Base-by-base conservation (phyloP, 257 asterid species). In the Ligustrum vulgare region DNA sequence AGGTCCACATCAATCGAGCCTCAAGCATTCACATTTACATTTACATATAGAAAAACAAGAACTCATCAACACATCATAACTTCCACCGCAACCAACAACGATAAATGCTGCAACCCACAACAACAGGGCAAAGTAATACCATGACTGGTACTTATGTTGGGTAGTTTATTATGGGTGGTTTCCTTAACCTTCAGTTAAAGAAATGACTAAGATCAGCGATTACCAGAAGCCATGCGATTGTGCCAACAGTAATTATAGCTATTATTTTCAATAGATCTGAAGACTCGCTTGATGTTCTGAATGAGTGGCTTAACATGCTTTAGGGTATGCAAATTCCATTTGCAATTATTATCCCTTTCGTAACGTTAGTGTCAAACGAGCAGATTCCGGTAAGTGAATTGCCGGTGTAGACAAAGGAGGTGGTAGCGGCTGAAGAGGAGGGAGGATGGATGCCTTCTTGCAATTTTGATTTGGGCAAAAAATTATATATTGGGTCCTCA, bases 91-190 rank as follows among this genome's bases (percentile, higher is more conserved):
- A n/a, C n/a, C n/a, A n/a, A n/a, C n/a, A n/a, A n/a, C n/a, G n/a
- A n/a, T n/a, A n/a, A n/a, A n/a, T n/a, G n/a, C n/a, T n/a, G n/a
- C n/a, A n/a, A n/a, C n/a, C n/a, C n/a, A n/a, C n/a, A n/a, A n/a
- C 95, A 23, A 95, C 97, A 4, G 97, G 95, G 33, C 95, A 89
- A 81, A 91, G 95, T 70, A 89, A 93, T 82, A 91, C 95, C 32
- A 89, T 88, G 70, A 86, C 95, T 1, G 97, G 97, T 28, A 91
- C 97, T n/a, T 91, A 89, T 67, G 93, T 95, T 3, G 92, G 96
- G 4, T 94, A 90, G 88, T 90, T 90, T 79, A 90, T 90, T 8
- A 90, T 90, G 96, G 91, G 79, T 6, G 95, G 95, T 25, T 91
- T 91, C 67, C 92, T 91, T 36, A 82, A 91, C 45, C 91, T 91